These are phyloP conservation scores for Phanerodontia chrysosporium DNA, from an alignment of 768 basidiomycete genomes.

Conservation along the genomic window DNA sequence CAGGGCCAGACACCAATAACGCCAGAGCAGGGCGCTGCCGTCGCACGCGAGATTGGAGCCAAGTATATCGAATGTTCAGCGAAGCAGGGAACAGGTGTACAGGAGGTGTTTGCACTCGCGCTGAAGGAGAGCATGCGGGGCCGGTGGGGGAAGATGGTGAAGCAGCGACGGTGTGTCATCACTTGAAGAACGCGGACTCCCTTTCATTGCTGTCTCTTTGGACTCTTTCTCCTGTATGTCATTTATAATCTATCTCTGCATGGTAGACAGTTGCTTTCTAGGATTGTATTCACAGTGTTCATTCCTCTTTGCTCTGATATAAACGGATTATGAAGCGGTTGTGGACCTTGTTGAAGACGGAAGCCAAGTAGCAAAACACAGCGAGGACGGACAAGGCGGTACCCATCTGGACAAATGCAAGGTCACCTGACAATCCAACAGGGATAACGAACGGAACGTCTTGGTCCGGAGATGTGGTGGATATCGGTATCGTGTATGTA, in stretches of 20 bases:
- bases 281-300: constrained; percentile 7
- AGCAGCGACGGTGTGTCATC: constrained; percentile 70
- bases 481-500: background rate
- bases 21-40: constrained; percentile 73
- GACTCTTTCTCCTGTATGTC: constrained; percentile 1
- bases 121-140: constrained; percentile 85
- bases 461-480: background rate
- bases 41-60: constrained; percentile 91
- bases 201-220: too few relatives aligned
- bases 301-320: constrained; percentile 2
- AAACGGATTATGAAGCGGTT: background rate
- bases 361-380: background rate
- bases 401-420: constrained; percentile 31
- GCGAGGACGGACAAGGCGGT: constrained; percentile 29
- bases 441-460: constrained; percentile 27
- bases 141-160: constrained; percentile 69
- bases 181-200: constrained; percentile 22
- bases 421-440: constrained; percentile 29
- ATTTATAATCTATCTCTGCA: constrained; percentile 4
- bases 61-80: constrained; percentile 93
- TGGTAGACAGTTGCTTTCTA: constrained; percentile 1
- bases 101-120: constrained; percentile 88
- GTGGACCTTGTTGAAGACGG: background rate
- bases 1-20: constrained; percentile 86
- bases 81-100: constrained; percentile 85